Conservation (phyloP, 768 basidiomycete species). For the Leucocoprinus birnbaumii region DNA sequence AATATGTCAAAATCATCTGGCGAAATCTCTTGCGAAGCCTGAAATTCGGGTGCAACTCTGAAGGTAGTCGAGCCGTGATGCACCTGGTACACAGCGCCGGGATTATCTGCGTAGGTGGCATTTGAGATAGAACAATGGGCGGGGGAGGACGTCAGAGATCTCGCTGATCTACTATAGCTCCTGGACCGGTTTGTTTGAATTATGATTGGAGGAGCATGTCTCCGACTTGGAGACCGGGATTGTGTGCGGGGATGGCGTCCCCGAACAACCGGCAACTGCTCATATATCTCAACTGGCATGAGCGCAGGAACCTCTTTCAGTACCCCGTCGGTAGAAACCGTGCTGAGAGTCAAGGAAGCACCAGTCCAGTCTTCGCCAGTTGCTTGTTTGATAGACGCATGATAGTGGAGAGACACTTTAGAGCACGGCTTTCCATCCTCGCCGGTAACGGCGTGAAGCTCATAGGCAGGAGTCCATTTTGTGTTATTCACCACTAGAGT, state of each 20-base stretch:
- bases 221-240: neutral
- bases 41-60: neutral
- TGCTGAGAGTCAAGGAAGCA: slow-evolving; percentile 49
- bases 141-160: too few species aligned
- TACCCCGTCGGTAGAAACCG: slow-evolving; percentile 27
- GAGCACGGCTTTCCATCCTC: slow-evolving; percentile 41
- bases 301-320: neutral
- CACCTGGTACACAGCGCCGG: too few species aligned
- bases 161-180: too few species aligned
- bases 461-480: slow-evolving; percentile 55
- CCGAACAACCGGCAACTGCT: too few species aligned
- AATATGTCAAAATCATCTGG: neutral
- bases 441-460: slow-evolving; percentile 48
- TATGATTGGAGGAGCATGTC: too few species aligned
- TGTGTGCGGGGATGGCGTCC: too few species aligned
- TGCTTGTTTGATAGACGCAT: slow-evolving; percentile 47
- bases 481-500: slow-evolving; percentile 48
- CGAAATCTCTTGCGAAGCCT: neutral
- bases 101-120: too few species aligned
- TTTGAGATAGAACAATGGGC: too few species aligned
- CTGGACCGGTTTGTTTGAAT: too few species aligned
- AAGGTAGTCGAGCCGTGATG: neutral
- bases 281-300: neutral
- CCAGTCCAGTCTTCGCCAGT: slow-evolving; percentile 65
- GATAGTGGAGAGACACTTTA: slow-evolving; percentile 49